These are phyloP conservation scores for Zygosaccharomyces lentus DNA, from an alignment of 805 yeast genomes.

Conservation along the genomic window DNA sequence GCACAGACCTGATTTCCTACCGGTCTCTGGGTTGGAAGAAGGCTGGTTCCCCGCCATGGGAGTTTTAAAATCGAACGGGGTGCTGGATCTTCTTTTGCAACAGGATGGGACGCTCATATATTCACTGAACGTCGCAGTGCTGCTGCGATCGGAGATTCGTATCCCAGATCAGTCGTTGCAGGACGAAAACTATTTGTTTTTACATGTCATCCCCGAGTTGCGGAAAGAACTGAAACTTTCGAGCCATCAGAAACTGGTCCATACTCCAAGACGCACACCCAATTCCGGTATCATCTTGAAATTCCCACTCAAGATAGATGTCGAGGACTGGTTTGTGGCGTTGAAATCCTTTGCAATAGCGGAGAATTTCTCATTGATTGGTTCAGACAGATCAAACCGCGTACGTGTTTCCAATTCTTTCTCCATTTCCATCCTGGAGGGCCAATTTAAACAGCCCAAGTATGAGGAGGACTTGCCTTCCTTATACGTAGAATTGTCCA, in stretches of 20 bases:
- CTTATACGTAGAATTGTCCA: slow-evolving; percentile 63
- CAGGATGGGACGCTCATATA: slow-evolving; percentile 59
- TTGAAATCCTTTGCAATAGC: slow-evolving; percentile 57
- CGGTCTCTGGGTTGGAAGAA: slow-evolving; percentile 35
- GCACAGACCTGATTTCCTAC: slow-evolving; percentile 9
- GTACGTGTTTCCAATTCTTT: slow-evolving; percentile 53
- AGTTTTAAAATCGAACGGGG: slow-evolving; percentile 59
- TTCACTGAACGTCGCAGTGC: slow-evolving; percentile 49
- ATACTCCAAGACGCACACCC: slow-evolving; percentile 6
- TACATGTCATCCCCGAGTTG: slow-evolving; percentile 54
- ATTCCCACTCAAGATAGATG: slow-evolving; percentile 62
- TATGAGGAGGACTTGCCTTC: slow-evolving; percentile 14
- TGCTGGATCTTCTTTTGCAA: slow-evolving; percentile 55
- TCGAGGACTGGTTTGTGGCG: slow-evolving; percentile 75
- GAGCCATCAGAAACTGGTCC: slow-evolving; percentile 8
- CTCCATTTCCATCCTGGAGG: slow-evolving; percentile 60
- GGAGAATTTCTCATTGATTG: slow-evolving; percentile 37
- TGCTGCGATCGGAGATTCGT: slow-evolving; percentile 59
- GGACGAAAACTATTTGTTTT: slow-evolving; percentile 51
- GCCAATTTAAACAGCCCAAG: slow-evolving; percentile 38
- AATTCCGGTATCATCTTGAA: slow-evolving; percentile 43
- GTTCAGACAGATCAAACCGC: slow-evolving; percentile 32
- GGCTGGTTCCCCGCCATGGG: slow-evolving; percentile 77
- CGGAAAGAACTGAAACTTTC: slow-evolving; percentile 35
- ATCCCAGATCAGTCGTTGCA: slow-evolving; percentile 60